Conservation (phyloP, 805 yeast species). For the Kockiozyma suomiensis region DNA sequence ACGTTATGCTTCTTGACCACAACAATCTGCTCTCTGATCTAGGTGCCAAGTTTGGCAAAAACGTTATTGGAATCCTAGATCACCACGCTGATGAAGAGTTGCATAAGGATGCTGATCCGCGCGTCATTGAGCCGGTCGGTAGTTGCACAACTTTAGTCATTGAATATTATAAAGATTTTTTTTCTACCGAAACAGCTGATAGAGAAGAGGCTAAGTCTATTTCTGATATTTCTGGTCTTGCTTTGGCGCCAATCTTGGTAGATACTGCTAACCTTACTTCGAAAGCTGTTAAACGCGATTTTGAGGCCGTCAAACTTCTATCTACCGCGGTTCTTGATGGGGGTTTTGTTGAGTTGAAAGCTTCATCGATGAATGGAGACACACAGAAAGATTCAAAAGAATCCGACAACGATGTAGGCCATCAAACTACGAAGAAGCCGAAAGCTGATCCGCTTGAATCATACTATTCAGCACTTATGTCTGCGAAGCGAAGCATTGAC, state of each 20-base stretch:
- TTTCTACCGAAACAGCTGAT: conserved; percentile 18
- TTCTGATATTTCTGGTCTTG: conserved; percentile 46
- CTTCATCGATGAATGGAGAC: neutral
- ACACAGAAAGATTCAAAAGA: neutral
- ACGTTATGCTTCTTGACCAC: conserved; percentile 78
- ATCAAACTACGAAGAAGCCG: neutral
- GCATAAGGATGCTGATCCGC: conserved; percentile 53
- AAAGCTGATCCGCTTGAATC: neutral
- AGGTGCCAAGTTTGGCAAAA: conserved; percentile 47
- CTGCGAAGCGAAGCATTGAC: conserved; percentile 62
- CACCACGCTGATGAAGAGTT: conserved; percentile 78
- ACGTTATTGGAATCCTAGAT: conserved; percentile 65
- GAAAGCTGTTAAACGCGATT: conserved; percentile 57
- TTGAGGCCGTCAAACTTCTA: conserved; percentile 49
- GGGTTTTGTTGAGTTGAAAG: neutral
- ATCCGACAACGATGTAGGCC: too few relatives aligned
- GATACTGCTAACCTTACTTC: conserved; percentile 73
- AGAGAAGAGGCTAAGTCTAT: conserved; percentile 40
- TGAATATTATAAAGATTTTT: conserved; percentile 53
- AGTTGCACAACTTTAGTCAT: conserved; percentile 80
- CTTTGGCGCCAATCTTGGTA: conserved; percentile 68
- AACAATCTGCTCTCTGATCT: conserved; percentile 62
- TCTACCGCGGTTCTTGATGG: neutral
- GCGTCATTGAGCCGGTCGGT: conserved; percentile 65
- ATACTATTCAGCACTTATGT: conserved; percentile 44